A percentile compares a stretch with the other conserved stretches of the same genome.
Evolutionary conservation across 2,329 filamentous ascomycete species (phyloP).

Genomic region (Penicillium sp.): DNA sequence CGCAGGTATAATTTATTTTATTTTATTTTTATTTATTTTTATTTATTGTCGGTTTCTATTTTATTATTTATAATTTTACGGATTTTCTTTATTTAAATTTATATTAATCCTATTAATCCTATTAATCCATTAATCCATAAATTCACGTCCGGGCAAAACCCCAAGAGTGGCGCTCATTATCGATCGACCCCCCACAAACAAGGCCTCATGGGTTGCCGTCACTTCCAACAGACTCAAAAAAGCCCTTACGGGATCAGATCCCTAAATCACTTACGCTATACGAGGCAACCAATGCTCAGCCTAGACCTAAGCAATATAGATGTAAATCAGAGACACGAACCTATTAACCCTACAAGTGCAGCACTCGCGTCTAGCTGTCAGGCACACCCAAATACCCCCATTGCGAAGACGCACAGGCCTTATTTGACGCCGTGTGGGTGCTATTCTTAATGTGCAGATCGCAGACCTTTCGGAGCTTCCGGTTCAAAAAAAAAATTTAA

Average conservation of each 20-base stretch:
- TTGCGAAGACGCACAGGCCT: constrained; percentile 14
- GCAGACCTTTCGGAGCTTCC: constrained; percentile 20
- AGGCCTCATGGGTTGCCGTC: background rate
- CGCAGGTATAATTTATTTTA: too few species aligned
- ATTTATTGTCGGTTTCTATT: too few species aligned
- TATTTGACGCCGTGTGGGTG: constrained; percentile 20
- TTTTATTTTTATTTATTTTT: background rate
- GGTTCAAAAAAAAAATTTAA: background rate
- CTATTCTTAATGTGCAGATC: constrained; percentile 25
- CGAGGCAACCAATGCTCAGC: background rate
- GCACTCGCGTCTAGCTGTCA: constrained; percentile 12
- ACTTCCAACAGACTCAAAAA: background rate
- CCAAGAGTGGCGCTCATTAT: constrained; percentile 21
- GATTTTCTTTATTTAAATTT: background rate
- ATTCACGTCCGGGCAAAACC: constrained; percentile 5
- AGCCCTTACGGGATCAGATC: constrained; percentile 10
- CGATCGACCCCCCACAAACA: constrained; percentile 15
- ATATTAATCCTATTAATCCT: too few species aligned
- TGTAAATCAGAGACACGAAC: background rate
- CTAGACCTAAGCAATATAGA: background rate
- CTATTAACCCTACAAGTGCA: background rate
- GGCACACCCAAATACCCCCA: constrained; percentile 2
- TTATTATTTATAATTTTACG: constrained; percentile 1
- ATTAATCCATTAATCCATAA: background rate
- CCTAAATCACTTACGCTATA: background rate